Percentiles rank a stretch among this genome's conserved stretches.
phyloP scores from a whole-genome alignment of 2,329 filamentous ascomycete species.

The Xenoacremonium recifei region DNA sequence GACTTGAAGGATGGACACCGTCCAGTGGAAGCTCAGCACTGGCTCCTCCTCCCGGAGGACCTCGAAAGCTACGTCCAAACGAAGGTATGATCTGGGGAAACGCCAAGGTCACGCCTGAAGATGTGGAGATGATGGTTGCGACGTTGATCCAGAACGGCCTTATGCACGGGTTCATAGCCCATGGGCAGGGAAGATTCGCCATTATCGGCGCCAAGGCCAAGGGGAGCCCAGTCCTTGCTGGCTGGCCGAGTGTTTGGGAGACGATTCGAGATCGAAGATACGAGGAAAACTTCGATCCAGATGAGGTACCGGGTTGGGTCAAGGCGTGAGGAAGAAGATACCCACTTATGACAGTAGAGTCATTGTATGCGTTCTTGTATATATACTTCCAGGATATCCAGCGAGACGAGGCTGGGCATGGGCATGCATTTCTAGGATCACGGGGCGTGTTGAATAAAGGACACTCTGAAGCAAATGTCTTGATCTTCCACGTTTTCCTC shows the following conservation, averaged over 20 bases:
- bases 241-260: conserved; percentile 74
- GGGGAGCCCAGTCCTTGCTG: conserved; percentile 62
- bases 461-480: conserved; percentile 12
- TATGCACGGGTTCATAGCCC: conserved; percentile 80
- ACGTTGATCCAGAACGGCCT: conserved; percentile 78
- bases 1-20: conserved; percentile 57
- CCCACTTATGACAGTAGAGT: conserved; percentile 19
- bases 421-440: too few relatives aligned
- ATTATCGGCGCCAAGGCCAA: conserved; percentile 74
- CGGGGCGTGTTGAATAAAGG: conserved; percentile 5
- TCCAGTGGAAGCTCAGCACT: conserved; percentile 41
- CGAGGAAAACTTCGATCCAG: conserved; percentile 59
- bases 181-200: conserved; percentile 73
- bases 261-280: conserved; percentile 62
- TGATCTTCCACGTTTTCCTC: conserved; percentile 20
- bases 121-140: conserved; percentile 76
- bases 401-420: too few relatives aligned
- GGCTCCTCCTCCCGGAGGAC: conserved; percentile 45
- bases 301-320: conserved; percentile 75
- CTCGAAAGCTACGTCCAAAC: conserved; percentile 51
- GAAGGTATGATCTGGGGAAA: conserved; percentile 65
- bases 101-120: conserved; percentile 54
- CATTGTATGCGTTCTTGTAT: too few relatives aligned
- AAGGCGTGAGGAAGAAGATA: conserved; percentile 38
- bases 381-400: too few relatives aligned